These are phyloP conservation scores for Fusarium tupiense DNA, from an alignment of 2,329 filamentous ascomycete genomes.

Conservation along the genomic window DNA sequence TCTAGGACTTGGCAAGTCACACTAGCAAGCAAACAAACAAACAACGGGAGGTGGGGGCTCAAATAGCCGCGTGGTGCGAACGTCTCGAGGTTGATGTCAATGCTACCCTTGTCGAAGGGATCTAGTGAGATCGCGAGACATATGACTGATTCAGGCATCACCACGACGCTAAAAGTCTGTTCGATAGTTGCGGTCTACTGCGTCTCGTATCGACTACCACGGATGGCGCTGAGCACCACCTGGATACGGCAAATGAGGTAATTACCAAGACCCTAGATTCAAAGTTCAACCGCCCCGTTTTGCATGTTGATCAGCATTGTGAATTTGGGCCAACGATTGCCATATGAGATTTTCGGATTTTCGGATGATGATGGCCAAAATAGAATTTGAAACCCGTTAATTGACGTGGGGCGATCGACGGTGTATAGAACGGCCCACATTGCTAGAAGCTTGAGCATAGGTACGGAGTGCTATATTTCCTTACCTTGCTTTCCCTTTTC, in stretches of 20 bases:
- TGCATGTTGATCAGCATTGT: constrained; percentile 34
- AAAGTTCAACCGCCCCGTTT: constrained; percentile 16
- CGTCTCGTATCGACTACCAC: neutral
- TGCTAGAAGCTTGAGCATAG: neutral
- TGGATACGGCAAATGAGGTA: neutral
- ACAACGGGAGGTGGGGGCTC: constrained; percentile 4
- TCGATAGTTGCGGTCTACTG: neutral
- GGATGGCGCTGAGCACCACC: neutral
- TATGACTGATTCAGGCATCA: constrained; percentile 13
- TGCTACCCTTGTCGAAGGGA: neutral
- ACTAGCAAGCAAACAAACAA: constrained; percentile 25
- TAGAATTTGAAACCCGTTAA: constrained; percentile 20
- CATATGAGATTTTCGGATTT: constrained; percentile 16
- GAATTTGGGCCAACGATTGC: neutral
- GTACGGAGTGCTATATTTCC: neutral
- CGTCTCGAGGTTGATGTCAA: constrained; percentile 12
- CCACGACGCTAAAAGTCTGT: constrained; percentile 7
- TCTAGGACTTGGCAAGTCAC: constrained; percentile 8
- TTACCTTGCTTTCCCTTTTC: constrained; percentile 7
- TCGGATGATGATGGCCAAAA: constrained; percentile 18
- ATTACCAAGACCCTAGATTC: neutral
- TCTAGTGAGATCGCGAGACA: constrained; percentile 15
- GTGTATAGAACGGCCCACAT: neutral
- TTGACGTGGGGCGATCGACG: constrained; percentile 16
- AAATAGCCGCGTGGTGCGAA: constrained; percentile 35